Evolutionary conservation across 495 filamentous ascomycete genomes (phyloP), one percentile per base, ranked within the genome.

Genomic region (Letharia lupina): DNA sequence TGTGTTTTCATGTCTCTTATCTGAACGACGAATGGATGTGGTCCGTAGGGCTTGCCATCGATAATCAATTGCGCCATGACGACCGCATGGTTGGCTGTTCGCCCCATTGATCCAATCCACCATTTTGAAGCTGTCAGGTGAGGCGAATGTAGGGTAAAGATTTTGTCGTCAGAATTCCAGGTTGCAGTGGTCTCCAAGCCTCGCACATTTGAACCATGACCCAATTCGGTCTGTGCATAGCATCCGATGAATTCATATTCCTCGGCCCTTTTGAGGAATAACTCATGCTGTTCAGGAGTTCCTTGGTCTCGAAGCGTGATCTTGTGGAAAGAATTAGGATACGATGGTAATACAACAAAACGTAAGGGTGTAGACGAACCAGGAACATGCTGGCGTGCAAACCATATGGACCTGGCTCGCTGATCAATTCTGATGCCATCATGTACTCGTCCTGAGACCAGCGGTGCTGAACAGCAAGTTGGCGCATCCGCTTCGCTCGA

Each of bases 201-300:
- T 66, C 87, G 81, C 18, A 91, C 88, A 68, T 91, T 90, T 16
- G 82, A 87, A 7, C 88, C 88, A 71, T 91, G 88, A 18, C 88
- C 88, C 28, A 91, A 70, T 71, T 91, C 88, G 0, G 88, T 90
- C 73, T 91, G 88, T 3, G 88, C 88, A 72, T 91, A 91, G 70
- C 88, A 90, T 62, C 89, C 89, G 65, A 90, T 84, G 64, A 83
- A 81, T 73, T 89, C 75, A 73, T 89, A 89, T 35, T 83, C 80
- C 60, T 82, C 72, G 5, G 88, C 88, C 28, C 76, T 81, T 63
- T 86, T 81, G 63, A 87, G 77, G 80, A 89, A 91, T 45, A 84
- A 77, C 68, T 86, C 81, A 66, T 85, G 82, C 72, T 91, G 88
- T 72, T 89, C 87, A 15, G 85, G 79, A 33, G 81, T 89, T 40